Percentiles rank a stretch among this genome's conserved stretches.
phyloP scores from a whole-genome alignment of 1,284 basidiomycete species.

The Ganoderma boninense region DNA sequence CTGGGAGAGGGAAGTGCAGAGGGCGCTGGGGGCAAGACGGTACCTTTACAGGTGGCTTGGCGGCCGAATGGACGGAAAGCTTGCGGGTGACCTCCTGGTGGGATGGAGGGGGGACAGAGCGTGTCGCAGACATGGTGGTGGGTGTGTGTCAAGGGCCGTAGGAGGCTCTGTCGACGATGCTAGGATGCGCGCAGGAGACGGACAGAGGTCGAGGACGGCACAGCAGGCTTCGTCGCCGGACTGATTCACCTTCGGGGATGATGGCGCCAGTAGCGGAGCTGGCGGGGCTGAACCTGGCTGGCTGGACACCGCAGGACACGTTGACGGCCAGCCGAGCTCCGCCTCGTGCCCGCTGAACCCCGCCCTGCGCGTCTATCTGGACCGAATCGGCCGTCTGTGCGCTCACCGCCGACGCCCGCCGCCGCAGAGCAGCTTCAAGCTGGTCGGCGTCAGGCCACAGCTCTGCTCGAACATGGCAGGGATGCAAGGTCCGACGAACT shows the following conservation, averaged over 20 bases:
- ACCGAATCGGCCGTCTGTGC: constrained; percentile 2
- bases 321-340: constrained; percentile 11
- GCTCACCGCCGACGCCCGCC: constrained; percentile 13
- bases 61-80: constrained; percentile 75
- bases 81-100: constrained; percentile 89
- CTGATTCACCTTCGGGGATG: constrained; percentile 31
- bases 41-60: constrained; percentile 50
- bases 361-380: constrained; percentile 14
- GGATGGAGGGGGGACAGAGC: constrained; percentile 78
- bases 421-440: neutral
- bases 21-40: constrained; percentile 33
- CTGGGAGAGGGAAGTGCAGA: constrained; percentile 15
- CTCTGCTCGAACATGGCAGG: neutral
- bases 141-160: constrained; percentile 11
- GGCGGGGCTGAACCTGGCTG: constrained; percentile 22
- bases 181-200: constrained; percentile 33
- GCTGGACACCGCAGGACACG: neutral
- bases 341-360: neutral
- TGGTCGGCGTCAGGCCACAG: constrained; percentile 1
- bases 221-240: constrained; percentile 24
- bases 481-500: neutral
- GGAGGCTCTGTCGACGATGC: constrained; percentile 24
- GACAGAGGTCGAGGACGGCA: constrained; percentile 26
- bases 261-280: constrained; percentile 27
- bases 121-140: constrained; percentile 39